Base-by-base conservation (phyloP, 768 basidiomycete genomes). In the Sistotremastrum niveocremeum region DNA sequence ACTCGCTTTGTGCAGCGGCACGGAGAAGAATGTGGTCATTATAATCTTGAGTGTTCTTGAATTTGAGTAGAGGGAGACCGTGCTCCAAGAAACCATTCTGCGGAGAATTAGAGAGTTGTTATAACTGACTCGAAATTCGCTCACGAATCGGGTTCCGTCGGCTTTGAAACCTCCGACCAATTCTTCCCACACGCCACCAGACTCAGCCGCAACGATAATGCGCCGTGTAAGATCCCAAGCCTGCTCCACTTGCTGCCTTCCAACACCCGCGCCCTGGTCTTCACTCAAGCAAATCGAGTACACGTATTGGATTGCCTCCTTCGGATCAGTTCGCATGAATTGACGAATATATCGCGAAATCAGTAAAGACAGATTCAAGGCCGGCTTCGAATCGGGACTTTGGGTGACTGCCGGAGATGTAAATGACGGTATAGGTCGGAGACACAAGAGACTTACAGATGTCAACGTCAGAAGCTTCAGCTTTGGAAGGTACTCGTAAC, bases 221-320 rank as follows among this genome's bases (percentile, higher is more conserved):
- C 84, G 71, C 40, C 86, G 67, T 1, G 77, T 77, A 28, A 86
- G 74, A 41, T 87, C 84, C 82, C 85, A 87, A 2, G 86, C 79
- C 34, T 63, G 73, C 57, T 86, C 80, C 36, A 88, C 64, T 56
- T 95, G 91, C 58, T 91, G 85, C 55, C 77, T 78, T n/a, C 89
- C 88, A 7, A 82, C 69, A 1, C 73, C 74, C 2, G 69, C 67
- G 2, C 72, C 68, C 35, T 85, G 79, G 58, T 94, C 89, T 6
- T 79, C 70, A 30, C 75, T 73, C 5, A 97, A 72, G 46, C 80
- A 78, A 5, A 95, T 73, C 48, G 84, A 84, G 57, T 90, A 91
- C 28, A 93, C 84, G 53, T 97, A 98, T 62, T 99, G 91, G 43
- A 99, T 64, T 0, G 93, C 94, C 55, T 93, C 87, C 56, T 84